Base-by-base conservation (phyloP, 148 eudicot species). In the Arctostaphylos glauca region DNA sequence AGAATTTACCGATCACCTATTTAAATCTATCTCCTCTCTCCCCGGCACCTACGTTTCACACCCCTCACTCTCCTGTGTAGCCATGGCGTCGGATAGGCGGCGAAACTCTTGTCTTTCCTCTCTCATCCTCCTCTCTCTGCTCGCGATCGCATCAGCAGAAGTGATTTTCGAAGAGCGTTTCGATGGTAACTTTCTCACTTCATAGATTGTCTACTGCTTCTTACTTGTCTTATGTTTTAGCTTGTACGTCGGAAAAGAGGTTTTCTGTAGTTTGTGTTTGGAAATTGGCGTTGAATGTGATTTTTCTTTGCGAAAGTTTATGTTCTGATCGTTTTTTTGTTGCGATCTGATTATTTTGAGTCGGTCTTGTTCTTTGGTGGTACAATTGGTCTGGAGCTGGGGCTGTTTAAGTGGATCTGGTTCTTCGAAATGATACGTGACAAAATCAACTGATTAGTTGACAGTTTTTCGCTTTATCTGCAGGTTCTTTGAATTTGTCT, bases 161-260 rank as follows among this genome's bases (percentile, higher is more conserved):
- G 95, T 93, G 38, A 84, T 92, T 91, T 95, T 93, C 89, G 96
- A 95, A 80, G 98, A 95, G 84, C 93, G 96, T 23, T 95, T 95
- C 25, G 88, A 89, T 1, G 98, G 97, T 93, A 19, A 55, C 25
- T 46, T 38, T 79, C 16, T 52, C 55, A 77, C 67, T 46, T 25
- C 70, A 15, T 71, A 2, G 19, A 14, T 6, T 41, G 15, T 56
- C 38, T 12, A 3, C 12, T 44, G 13, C 48, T n/a, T 81, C 41
- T 59, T 23, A 59, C 38, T 2, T 19, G 31, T n/a, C 62, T 77
- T 46, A 25, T n/a, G n/a, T 25, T 9, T 59, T 21, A 21, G 2
- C 71, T 76, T 46, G 21, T 64, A 16, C 60, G 60, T 46, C 18
- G 41, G 2, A 47, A 16, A 38, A 0, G 67, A 38, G 12, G 38